Evolutionary conservation across 164 flowering plant species (phyloP).

Genomic region (Brasenia schreberi): DNA sequence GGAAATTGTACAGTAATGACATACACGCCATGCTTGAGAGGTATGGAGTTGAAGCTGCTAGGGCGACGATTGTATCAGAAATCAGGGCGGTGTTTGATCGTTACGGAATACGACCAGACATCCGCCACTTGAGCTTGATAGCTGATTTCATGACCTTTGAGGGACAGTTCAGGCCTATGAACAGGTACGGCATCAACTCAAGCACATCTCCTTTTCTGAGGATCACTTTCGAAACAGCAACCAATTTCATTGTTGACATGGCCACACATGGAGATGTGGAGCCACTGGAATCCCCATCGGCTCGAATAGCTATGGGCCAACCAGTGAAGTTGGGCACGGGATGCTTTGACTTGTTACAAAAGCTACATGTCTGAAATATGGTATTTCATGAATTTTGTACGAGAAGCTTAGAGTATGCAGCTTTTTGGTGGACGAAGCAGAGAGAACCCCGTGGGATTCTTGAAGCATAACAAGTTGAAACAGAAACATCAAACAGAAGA

Average conservation of each 20-base stretch:
- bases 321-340: slow-evolving; percentile 92
- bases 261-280: slow-evolving; percentile 56
- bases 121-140: slow-evolving; percentile 57
- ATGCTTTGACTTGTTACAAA: slow-evolving; percentile 66
- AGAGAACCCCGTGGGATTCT: no score
- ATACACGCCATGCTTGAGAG: slow-evolving; percentile 58
- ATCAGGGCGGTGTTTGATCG: slow-evolving; percentile 44
- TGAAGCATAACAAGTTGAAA: no score
- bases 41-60: slow-evolving; percentile 93
- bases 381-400: no score
- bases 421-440: no score
- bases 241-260: slow-evolving; percentile 60
- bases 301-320: slow-evolving; percentile 76
- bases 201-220: slow-evolving; percentile 55
- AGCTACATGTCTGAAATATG: slow-evolving; percentile 28
- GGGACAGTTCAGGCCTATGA: slow-evolving; percentile 75
- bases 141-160: slow-evolving; percentile 88
- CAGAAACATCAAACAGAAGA: no score
- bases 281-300: slow-evolving; percentile 68
- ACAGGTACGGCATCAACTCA: slow-evolving; percentile 61
- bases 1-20: slow-evolving; percentile 45
- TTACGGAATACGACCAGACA: slow-evolving; percentile 59
- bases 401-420: no score
- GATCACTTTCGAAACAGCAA: slow-evolving; percentile 85
- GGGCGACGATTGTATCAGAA: slow-evolving; percentile 64